Base-by-base conservation (phyloP, 352 stramenopile species). In the Phytopythium kandeliae region DNA sequence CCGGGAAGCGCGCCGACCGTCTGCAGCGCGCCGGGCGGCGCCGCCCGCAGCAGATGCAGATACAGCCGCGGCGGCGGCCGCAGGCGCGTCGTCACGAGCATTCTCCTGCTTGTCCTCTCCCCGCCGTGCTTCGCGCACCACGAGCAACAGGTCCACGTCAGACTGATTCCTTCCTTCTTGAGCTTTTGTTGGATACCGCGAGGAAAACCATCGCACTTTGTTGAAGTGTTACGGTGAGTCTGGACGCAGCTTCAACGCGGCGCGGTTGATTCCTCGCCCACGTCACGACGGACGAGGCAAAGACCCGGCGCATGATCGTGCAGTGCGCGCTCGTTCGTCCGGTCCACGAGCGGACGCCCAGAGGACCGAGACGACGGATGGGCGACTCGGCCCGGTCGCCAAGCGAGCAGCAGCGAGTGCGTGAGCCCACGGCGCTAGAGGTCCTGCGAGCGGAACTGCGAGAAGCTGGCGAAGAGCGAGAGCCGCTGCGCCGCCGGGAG, bases 381-480 rank as follows among this genome's bases (percentile, higher is more conserved):
- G n/a, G n/a, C n/a, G n/a, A n/a, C n/a, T n/a, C n/a, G n/a, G n/a
- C n/a, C n/a, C n/a, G n/a, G n/a, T n/a, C n/a, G n/a, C n/a, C n/a
- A n/a, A n/a, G n/a, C n/a, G n/a, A n/a, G n/a, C n/a, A n/a, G n/a
- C n/a, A n/a, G n/a, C n/a, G n/a, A n/a, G n/a, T n/a, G n/a, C n/a
- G n/a, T n/a, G 28, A 33, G 28, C 10, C 10, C 28, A 33, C 31
- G 4, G 4, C 2, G 36, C 35, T 37, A 52, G 33, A 52, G 21
- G 22, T 52, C 46, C n/a, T 16, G 6, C 0, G 46, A 74, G 12
- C 62, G 51, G 22, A 75, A 49, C 40, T 63, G 54, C 8, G 50
- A 34, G 38, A 76, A 63, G 21, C 60, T 69, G n/a, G 52, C 16
- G 37, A 68, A 74, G 5, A 74, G 54, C 49, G 55, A 60, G 25